These are phyloP conservation scores for Pyrrhoderma noxium DNA, from an alignment of 1,284 basidiomycete species.

Conservation along the genomic window DNA sequence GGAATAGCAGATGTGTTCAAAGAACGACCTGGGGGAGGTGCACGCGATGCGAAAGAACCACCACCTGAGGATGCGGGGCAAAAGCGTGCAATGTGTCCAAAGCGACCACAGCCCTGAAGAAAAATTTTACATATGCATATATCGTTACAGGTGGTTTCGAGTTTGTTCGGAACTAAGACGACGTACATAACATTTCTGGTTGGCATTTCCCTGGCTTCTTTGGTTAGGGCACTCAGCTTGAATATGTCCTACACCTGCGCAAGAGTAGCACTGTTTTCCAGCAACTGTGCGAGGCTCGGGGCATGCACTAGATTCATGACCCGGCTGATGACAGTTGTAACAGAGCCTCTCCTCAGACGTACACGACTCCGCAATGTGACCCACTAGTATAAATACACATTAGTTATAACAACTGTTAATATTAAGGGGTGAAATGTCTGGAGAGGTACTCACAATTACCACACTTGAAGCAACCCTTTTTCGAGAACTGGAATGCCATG, in stretches of 20 bases:
- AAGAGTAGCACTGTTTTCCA: conserved; percentile 76
- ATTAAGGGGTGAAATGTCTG: conserved; percentile 7
- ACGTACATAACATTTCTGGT: conserved; percentile 80
- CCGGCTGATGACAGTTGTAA: conserved; percentile 88
- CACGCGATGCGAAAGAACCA: conserved; percentile 50
- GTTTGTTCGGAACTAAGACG: not conserved
- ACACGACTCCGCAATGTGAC: conserved; percentile 87
- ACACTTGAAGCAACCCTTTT: conserved; percentile 84
- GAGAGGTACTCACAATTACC: conserved; percentile 58
- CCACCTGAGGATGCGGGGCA: conserved; percentile 48
- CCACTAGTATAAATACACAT: conserved; percentile 44
- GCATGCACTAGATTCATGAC: conserved; percentile 85
- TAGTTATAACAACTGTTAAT: conserved; percentile 19
- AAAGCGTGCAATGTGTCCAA: conserved; percentile 71
- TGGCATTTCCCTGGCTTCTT: conserved; percentile 50
- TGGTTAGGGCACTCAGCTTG: conserved; percentile 82
- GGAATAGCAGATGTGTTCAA: conserved; percentile 68
- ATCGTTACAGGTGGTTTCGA: conserved; percentile 6
- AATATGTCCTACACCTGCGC: conserved; percentile 70
- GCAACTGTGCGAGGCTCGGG: conserved; percentile 72
- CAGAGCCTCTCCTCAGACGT: conserved; percentile 80
- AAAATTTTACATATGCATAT: conserved; percentile 2
- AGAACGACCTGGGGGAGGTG: conserved; percentile 62
- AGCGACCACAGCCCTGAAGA: conserved; percentile 65
- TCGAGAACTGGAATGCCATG: conserved; percentile 74